Conservation (phyloP, 352 stramenopile genomes). For the Pythium folliculosum region DNA sequence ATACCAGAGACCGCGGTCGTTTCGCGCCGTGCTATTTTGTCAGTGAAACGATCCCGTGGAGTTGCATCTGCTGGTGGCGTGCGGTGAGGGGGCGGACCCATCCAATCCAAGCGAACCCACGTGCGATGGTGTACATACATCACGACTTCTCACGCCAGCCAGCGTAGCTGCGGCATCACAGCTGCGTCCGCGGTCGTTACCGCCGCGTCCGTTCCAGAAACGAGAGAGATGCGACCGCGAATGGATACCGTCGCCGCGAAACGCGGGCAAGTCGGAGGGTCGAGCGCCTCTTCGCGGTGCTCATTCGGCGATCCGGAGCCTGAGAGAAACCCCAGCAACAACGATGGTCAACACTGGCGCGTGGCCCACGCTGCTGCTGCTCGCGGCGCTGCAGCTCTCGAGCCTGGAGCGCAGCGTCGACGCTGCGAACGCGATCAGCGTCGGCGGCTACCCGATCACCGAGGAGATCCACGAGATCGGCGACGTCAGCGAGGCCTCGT, state of each 20-base stretch:
- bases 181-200: neutral
- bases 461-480: neutral
- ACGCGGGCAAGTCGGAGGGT: neutral
- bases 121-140: neutral
- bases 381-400: slow-evolving; percentile 11
- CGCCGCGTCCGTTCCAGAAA: neutral
- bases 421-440: neutral
- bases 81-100: neutral
- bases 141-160: neutral
- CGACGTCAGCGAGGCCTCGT: neutral
- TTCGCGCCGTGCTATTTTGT: neutral
- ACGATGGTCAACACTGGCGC: slow-evolving; percentile 15
- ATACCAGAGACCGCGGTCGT: too few relatives aligned
- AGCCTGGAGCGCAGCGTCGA: neutral
- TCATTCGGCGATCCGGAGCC: slow-evolving; percentile 13
- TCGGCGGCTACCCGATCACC: neutral
- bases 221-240: slow-evolving; percentile 1
- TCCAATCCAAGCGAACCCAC: too few relatives aligned
- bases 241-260: neutral
- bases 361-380: slow-evolving; percentile 15
- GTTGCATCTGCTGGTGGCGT: too few relatives aligned
- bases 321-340: neutral
- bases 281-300: neutral
- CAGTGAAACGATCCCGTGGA: neutral
- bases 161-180: neutral